phyloP scores from a whole-genome alignment of 805 yeast genomes.

The Ogataea siamensis region DNA sequence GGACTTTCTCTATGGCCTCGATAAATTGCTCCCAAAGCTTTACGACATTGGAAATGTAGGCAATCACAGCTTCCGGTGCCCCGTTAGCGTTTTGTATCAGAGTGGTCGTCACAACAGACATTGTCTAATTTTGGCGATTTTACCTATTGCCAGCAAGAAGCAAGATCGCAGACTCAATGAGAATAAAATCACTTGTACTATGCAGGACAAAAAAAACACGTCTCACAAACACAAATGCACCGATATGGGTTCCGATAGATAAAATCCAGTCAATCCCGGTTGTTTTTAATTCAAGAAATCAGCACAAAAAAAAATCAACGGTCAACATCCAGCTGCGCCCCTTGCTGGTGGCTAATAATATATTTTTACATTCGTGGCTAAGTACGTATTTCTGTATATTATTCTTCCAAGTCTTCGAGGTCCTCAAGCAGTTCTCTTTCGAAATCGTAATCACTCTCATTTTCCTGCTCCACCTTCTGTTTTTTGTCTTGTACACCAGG shows the following conservation, averaged over 20 bases:
- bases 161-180: conserved; percentile 1
- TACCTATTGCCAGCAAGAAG: conserved; percentile 8
- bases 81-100: conserved; percentile 15
- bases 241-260: not conserved
- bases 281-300: conserved; percentile 5
- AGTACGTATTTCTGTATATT: not conserved
- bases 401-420: conserved; percentile 44
- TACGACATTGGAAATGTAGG: conserved; percentile 26
- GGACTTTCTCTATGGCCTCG: conserved; percentile 32
- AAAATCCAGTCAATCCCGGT: not conserved
- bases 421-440: conserved; percentile 51
- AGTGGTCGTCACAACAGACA: conserved; percentile 21
- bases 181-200: not conserved
- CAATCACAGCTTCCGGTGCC: conserved; percentile 28
- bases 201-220: not conserved
- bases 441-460: conserved; percentile 42
- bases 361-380: conserved; percentile 1
- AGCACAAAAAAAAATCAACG: conserved; percentile 3
- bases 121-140: conserved; percentile 3
- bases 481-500: conserved; percentile 23
- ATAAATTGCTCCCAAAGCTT: conserved; percentile 28
- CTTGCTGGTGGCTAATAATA: conserved; percentile 4
- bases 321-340: conserved; percentile 4
- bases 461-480: conserved; percentile 16
- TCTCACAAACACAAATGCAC: not conserved